Evolutionary conservation across 768 basidiomycete species (phyloP).

Genomic region (Pulveroboletus frians): DNA sequence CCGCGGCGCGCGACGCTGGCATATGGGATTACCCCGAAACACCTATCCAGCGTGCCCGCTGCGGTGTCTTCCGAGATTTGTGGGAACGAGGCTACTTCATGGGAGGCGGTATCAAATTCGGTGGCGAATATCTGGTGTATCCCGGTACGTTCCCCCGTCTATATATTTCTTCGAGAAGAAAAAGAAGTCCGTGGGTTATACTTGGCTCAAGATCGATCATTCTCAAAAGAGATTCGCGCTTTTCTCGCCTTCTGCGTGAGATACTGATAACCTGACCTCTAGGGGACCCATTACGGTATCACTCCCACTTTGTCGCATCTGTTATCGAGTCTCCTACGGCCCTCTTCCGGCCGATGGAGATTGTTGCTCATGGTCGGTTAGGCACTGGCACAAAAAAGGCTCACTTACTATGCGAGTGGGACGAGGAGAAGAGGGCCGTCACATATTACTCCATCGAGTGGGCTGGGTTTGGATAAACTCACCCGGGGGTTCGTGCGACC

Average conservation of each 20-base stretch:
- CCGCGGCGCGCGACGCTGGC: conserved; percentile 56
- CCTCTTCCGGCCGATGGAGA: conserved; percentile 78
- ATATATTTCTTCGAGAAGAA: background rate
- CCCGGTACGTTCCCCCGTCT: conserved; percentile 56
- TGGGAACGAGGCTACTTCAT: conserved; percentile 84
- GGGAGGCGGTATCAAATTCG: conserved; percentile 90
- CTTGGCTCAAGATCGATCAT: background rate
- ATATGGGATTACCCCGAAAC: conserved; percentile 75
- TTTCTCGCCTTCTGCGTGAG: conserved; percentile 5
- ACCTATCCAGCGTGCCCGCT: conserved; percentile 64
- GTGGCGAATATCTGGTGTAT: conserved; percentile 94
- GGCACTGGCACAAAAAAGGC: conserved; percentile 98
- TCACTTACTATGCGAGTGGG: conserved; percentile 86
- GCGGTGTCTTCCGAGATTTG: conserved; percentile 72
- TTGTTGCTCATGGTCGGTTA: conserved; percentile 91
- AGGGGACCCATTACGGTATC: conserved; percentile 95
- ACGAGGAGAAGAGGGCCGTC: conserved; percentile 60
- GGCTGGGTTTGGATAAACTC: conserved; percentile 73
- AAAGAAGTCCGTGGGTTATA: background rate
- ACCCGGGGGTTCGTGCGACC: background rate
- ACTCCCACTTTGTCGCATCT: conserved; percentile 91
- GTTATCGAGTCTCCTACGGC: conserved; percentile 62
- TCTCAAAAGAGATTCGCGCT: background rate
- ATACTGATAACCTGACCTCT: conserved; percentile 6
- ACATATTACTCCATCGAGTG: conserved; percentile 83